Percentiles rank a stretch among this genome's conserved stretches.
phyloP scores from a whole-genome alignment of 768 basidiomycete genomes.

The Auriscalpium microsporum region DNA sequence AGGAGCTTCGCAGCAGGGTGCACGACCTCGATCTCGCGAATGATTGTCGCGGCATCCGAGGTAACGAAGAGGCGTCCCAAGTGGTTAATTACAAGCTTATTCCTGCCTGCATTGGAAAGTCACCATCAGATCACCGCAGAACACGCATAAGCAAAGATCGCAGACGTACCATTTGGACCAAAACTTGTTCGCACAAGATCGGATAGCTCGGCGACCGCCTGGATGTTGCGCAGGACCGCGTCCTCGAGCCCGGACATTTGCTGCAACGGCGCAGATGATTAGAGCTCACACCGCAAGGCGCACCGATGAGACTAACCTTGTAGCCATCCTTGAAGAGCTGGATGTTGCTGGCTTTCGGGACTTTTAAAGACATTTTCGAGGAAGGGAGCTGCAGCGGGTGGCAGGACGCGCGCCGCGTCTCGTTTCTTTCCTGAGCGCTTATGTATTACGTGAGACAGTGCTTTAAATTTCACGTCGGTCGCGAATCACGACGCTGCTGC shows the following conservation, averaged over 20 bases:
- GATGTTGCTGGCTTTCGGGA: slow-evolving; percentile 79
- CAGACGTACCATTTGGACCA: slow-evolving; percentile 80
- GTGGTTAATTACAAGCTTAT: slow-evolving; percentile 98
- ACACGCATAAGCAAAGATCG: neutral
- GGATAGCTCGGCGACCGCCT: slow-evolving; percentile 90
- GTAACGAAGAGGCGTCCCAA: slow-evolving; percentile 93
- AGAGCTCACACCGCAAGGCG: neutral
- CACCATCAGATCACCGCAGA: neutral
- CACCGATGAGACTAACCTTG: slow-evolving; percentile 47
- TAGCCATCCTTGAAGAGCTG: slow-evolving; percentile 98
- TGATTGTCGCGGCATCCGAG: slow-evolving; percentile 97
- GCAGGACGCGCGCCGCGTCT: neutral
- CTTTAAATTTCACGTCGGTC: no score
- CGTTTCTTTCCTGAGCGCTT: no score
- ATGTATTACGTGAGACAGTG: no score
- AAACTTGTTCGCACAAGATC: slow-evolving; percentile 95
- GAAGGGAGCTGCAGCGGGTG: neutral
- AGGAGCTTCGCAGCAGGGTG: slow-evolving; percentile 98
- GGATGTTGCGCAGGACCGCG: slow-evolving; percentile 93
- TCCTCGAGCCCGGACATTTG: slow-evolving; percentile 89
- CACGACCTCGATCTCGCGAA: slow-evolving; percentile 95
- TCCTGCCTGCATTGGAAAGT: slow-evolving; percentile 53
- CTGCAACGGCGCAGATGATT: slow-evolving; percentile 24
- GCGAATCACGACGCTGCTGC: no score
- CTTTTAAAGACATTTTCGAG: slow-evolving; percentile 76